Base-by-base conservation (phyloP, 2,329 filamentous ascomycete genomes). In the Xenosphaeropsis pyriputrescens region DNA sequence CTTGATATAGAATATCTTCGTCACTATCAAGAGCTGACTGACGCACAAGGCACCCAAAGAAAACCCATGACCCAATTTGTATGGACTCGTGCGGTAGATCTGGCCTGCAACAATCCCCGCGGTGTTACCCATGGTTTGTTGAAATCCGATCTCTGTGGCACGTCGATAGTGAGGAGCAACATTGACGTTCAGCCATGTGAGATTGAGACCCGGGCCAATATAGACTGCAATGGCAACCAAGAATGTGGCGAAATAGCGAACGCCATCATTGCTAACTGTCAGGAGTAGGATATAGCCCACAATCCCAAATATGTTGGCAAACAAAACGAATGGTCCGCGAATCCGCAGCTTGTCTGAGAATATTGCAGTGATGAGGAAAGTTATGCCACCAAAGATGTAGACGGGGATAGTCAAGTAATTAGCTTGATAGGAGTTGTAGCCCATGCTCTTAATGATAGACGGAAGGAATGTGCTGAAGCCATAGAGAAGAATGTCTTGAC, bases 371-470 rank as follows among this genome's bases (percentile, higher is more conserved):
- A 64, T 39, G 9, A 82, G 57, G 45, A 79, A 82, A 0, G 63
- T 67, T 15, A 75, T 61, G 0, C 75, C 75, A 1, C 77, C 78
- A 1, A 79, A 50, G 0, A 67, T 64, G 44, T 83, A 83, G 49
- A 75, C 76, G 1, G 79, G 79, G 15, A 82, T 74, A 0, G 78
- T 83, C 32, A 83, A 61, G 29, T 74, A 72, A 50, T 84, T 78
- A 0, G 77, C 68, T 45, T 76, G 63, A 0, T 71, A 63, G 0
- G 60, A 60, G 0, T 64, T 61, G 56, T 73, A 79, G 2, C 75
- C 72, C 41, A 82, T 68, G 0, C 65, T 68, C 37, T 67, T 59
- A 50, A 83, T 80, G 43, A 84, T 83, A 1, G 74, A 80, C 0
- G 78, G 79, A 29, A 83, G 56, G 50, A 82, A 83, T 1, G 74